phyloP scores from a whole-genome alignment of 176 grass and related monocot species.

The Cenchrus purpureus region DNA sequence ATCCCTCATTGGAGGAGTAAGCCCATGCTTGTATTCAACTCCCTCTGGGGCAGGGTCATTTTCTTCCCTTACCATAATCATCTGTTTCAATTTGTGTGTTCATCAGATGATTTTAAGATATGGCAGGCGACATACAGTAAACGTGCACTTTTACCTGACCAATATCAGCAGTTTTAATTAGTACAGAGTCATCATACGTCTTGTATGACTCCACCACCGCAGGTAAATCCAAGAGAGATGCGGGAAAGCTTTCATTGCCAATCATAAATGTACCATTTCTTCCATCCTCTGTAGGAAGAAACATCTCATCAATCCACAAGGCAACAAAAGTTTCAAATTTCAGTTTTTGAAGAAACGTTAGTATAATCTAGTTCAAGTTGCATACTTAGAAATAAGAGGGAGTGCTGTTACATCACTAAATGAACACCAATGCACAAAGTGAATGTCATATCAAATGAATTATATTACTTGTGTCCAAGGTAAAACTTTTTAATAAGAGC shows the following conservation, averaged over 20 bases:
- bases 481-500: neutral
- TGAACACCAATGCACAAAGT: neutral
- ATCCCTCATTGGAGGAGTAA: conserved; percentile 93
- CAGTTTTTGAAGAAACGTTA: conserved; percentile 10
- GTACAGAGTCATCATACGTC: conserved; percentile 87
- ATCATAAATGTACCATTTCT: conserved; percentile 94
- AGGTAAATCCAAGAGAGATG: conserved; percentile 88
- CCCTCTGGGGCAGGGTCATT: conserved; percentile 77
- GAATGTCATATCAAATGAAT: conserved; percentile 1
- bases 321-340: conserved; percentile 21
- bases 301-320: conserved; percentile 30
- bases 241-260: conserved; percentile 69
- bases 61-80: conserved; percentile 87
- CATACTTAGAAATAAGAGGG: conserved; percentile 17
- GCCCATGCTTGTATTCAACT: conserved; percentile 89
- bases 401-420: neutral
- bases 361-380: neutral
- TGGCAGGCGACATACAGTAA: conserved; percentile 11
- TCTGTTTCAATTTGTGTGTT: conserved; percentile 51
- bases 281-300: conserved; percentile 75
- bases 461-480: neutral
- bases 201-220: conserved; percentile 83
- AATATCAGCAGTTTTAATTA: conserved; percentile 92
- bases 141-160: conserved; percentile 61
- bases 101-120: conserved; percentile 22